phyloP scores from a whole-genome alignment of 108 stramenopile genomes.

The Nitzschia palea region DNA sequence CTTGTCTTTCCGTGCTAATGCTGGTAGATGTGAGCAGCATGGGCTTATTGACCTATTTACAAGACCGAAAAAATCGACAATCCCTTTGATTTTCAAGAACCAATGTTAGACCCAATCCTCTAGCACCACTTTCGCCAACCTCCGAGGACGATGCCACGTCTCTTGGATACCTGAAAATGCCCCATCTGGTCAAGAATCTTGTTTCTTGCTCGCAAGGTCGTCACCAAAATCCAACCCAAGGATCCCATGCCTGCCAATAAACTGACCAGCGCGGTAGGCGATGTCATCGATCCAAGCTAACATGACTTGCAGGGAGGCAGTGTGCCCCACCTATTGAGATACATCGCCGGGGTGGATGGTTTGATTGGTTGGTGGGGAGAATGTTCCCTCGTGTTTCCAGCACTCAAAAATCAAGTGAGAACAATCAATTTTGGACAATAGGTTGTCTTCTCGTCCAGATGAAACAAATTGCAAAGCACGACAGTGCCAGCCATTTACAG shows the following conservation, averaged over 20 bases:
- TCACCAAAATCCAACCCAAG: slow-evolving; percentile 19
- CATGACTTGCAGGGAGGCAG: slow-evolving; percentile 44
- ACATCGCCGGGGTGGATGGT: slow-evolving; percentile 43
- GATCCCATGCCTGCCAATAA: slow-evolving; percentile 41
- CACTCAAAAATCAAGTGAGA: slow-evolving; percentile 42
- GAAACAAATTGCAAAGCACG: too few relatives aligned
- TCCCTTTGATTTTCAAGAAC: background rate
- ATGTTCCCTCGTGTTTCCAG: slow-evolving; percentile 44
- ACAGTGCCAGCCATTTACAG: too few relatives aligned
- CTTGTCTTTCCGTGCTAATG: slow-evolving; percentile 9
- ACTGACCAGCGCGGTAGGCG: slow-evolving; percentile 68
- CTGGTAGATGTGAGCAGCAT: background rate
- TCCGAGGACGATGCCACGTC: too few relatives aligned
- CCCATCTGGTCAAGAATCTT: slow-evolving; percentile 50
- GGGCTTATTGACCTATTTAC: slow-evolving; percentile 12
- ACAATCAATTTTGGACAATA: too few relatives aligned
- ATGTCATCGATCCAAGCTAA: slow-evolving; percentile 56
- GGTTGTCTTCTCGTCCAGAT: too few relatives aligned
- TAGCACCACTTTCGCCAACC: background rate
- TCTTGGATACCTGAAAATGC: slow-evolving; percentile 53
- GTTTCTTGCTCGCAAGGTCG: slow-evolving; percentile 72
- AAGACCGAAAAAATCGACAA: background rate
- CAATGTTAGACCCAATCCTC: background rate
- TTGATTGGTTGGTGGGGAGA: slow-evolving; percentile 51
- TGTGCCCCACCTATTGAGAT: slow-evolving; percentile 55